Percentiles rank a stretch among this genome's conserved stretches.
Evolutionary conservation across 192 early-diverging fungal species (phyloP).

Genomic region (Linnemannia schmuckeri): DNA sequence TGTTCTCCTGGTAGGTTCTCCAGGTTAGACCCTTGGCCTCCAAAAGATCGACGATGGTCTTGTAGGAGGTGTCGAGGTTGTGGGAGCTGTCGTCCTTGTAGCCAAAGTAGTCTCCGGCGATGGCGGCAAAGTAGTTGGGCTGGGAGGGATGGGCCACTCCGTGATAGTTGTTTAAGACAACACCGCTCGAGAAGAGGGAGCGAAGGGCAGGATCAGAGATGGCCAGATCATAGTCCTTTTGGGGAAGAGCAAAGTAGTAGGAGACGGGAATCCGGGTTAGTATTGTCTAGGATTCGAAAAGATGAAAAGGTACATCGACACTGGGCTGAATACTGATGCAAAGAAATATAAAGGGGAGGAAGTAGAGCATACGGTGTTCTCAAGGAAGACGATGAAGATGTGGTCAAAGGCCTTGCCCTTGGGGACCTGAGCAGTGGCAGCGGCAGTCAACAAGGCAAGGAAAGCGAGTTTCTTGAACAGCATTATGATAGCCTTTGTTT

Average conservation of each 20-base stretch:
- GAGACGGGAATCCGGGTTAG: background rate
- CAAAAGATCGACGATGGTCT: slow-evolving; percentile 64
- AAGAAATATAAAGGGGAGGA: background rate
- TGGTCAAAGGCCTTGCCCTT: slow-evolving; percentile 36
- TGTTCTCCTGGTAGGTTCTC: slow-evolving; percentile 74
- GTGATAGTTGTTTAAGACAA: slow-evolving; percentile 69
- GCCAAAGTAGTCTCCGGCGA: slow-evolving; percentile 62
- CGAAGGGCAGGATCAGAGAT: slow-evolving; percentile 14
- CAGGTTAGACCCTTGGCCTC: slow-evolving; percentile 69
- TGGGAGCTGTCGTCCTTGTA: slow-evolving; percentile 57
- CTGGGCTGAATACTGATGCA: background rate
- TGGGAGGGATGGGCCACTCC: slow-evolving; percentile 74
- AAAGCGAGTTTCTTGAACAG: slow-evolving; percentile 20
- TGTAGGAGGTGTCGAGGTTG: slow-evolving; percentile 58
- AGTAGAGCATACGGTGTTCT: slow-evolving; percentile 29
- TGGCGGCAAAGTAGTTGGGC: slow-evolving; percentile 80
- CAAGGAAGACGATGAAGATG: slow-evolving; percentile 34
- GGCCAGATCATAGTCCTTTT: slow-evolving; percentile 23
- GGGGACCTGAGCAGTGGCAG: slow-evolving; percentile 9
- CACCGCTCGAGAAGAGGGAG: slow-evolving; percentile 42
- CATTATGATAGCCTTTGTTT: background rate
- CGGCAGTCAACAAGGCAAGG: background rate
- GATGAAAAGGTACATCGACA: background rate
- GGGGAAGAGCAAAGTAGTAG: background rate
- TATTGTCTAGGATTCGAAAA: background rate